Base-by-base conservation (phyloP, 148 eudicot genomes). In the Polygonum aviculare region DNA sequence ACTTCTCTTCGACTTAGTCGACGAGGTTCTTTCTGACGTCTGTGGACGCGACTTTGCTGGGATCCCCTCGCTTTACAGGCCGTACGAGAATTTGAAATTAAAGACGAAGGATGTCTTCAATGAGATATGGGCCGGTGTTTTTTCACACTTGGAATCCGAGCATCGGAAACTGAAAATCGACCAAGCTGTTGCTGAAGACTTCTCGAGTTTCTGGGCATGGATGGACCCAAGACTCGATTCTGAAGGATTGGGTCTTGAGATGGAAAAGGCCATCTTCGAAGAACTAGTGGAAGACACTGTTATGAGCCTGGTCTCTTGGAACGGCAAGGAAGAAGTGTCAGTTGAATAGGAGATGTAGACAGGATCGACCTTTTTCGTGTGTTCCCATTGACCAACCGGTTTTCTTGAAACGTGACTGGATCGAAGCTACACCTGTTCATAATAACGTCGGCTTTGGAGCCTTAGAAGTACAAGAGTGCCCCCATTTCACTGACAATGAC, bases 1-100 rank as follows among this genome's bases (percentile, higher is more conserved):
- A 78, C 91, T 88, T 81, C 97, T 96, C 69, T 96, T 96, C 59
- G 97, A 91, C 77, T 87, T 90, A 77, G 84, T 92, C 52, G 87
- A 85, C 50, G 93, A 91, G 80, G 88, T 89, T 45, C 85, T 93
- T n/a, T 51, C 81, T 16, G 97, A 90, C 79, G 77, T 87, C 49
- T 88, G 91, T 78, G 88, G 84, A 70, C 77, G 77, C 21, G 78
- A 90, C 75, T 91, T 88, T 55, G 91, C 89, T 15, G 78, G 79
- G 78, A 77, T 75, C 75, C 83, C 87, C 3, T 85, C 92, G 22
- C 81, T 77, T 35, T 83, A 69, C 55, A 87, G 75, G 55, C 79
- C 76, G 35, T 83, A 77, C 48, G 78, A 83, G 76, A 79, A 69
- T 21, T 83, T 86, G 4, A 83, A 79, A 69, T 80, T 84, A 12